Evolutionary conservation across 441 rosid species (phyloP).

Genomic region (Lepidium campestre): DNA sequence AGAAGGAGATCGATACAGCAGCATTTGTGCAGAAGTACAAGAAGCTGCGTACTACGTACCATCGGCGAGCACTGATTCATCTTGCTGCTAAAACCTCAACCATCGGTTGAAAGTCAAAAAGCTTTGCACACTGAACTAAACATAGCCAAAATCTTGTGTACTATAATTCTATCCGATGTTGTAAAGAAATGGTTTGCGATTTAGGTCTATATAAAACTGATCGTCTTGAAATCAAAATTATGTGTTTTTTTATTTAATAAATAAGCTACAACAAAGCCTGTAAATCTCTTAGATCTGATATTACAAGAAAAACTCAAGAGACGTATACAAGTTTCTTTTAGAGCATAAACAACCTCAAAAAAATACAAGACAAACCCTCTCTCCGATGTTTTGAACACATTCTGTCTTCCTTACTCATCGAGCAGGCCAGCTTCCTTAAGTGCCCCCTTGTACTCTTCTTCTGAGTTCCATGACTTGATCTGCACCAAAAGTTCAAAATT

Average conservation of each 20-base stretch:
- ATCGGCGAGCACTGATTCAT: constrained; percentile 61
- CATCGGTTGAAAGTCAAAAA: not conserved
- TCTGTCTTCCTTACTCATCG: constrained; percentile 2
- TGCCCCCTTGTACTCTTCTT: constrained; percentile 58
- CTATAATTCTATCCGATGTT: not conserved
- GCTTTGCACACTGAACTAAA: not conserved
- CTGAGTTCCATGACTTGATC: constrained; percentile 64
- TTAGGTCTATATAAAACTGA: not conserved
- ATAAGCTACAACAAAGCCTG: not conserved
- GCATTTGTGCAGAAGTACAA: constrained; percentile 71
- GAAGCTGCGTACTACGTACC: constrained; percentile 66
- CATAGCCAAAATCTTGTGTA: not conserved
- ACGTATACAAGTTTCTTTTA: not conserved
- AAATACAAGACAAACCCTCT: not conserved
- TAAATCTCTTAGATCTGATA: constrained; percentile 5
- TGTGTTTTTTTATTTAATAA: not conserved
- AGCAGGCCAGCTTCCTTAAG: constrained; percentile 66
- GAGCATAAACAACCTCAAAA: not conserved
- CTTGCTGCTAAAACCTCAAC: constrained; percentile 61
- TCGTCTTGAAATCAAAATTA: not conserved
- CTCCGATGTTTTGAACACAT: not conserved
- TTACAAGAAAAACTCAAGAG: not conserved
- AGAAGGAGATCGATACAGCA: constrained; percentile 53
- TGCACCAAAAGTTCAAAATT: constrained; percentile 13
- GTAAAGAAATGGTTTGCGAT: not conserved